phyloP scores from a whole-genome alignment of 2,329 filamentous ascomycete genomes.

The Venturia nashicola region DNA sequence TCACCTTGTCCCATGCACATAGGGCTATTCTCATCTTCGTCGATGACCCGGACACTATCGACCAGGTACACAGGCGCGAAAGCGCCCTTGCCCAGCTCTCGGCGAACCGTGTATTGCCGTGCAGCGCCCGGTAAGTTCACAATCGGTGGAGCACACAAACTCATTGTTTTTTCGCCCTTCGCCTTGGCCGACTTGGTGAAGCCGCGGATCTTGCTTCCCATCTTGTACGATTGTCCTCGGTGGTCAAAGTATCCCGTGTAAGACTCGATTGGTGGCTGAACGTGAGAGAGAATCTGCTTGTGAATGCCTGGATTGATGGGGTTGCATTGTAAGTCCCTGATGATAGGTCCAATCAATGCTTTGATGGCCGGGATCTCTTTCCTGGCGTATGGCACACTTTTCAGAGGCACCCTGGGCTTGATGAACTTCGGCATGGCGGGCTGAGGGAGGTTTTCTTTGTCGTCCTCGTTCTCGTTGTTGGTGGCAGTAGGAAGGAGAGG shows the following conservation, averaged over 20 bases:
- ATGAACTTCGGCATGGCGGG: conserved; percentile 1
- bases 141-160: conserved; percentile 46
- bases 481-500: conserved; percentile 47
- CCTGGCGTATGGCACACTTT: conserved; percentile 7
- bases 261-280: conserved; percentile 59
- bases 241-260: conserved; percentile 76
- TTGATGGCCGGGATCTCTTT: conserved; percentile 20
- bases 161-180: conserved; percentile 49
- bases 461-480: conserved; percentile 34
- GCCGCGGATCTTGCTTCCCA: conserved; percentile 65
- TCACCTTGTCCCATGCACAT: conserved; percentile 49
- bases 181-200: conserved; percentile 59
- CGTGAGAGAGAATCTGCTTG: conserved; percentile 58
- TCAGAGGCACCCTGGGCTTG: conserved; percentile 1
- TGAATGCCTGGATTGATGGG: conserved; percentile 71
- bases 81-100: conserved; percentile 82
- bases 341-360: conserved; percentile 51
- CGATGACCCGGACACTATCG: conserved; percentile 47
- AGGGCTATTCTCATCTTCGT: conserved; percentile 29
- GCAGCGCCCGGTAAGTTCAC: conserved; percentile 55
- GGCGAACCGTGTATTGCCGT: conserved; percentile 63
- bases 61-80: conserved; percentile 93
- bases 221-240: conserved; percentile 48
- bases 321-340: conserved; percentile 77
- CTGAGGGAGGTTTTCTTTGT: conserved; percentile 24